Conservation (phyloP, 768 basidiomycete genomes). For the Pulveroboletus ravenelii region DNA sequence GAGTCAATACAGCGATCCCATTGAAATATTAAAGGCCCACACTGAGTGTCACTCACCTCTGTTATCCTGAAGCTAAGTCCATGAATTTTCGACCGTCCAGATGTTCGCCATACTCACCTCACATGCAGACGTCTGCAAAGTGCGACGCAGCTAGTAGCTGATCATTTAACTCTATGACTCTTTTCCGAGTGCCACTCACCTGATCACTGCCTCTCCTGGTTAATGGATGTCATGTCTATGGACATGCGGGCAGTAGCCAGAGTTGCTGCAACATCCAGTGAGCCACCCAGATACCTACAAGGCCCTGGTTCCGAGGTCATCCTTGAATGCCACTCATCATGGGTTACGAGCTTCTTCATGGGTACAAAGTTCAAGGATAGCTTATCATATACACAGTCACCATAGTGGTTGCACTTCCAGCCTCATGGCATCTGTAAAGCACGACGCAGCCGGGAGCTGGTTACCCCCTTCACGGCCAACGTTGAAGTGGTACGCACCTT, state of each 20-base stretch:
- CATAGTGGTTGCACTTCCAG: background rate
- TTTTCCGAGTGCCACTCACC: background rate
- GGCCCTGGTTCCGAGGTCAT: too few species aligned
- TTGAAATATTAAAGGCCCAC: background rate
- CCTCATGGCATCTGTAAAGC: background rate
- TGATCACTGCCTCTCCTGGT: too few species aligned
- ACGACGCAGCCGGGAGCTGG: background rate
- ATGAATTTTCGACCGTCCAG: background rate
- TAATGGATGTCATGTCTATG: too few species aligned
- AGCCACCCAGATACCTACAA: too few species aligned
- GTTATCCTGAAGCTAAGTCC: background rate
- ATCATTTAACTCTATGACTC: too few species aligned
- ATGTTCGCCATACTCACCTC: too few species aligned
- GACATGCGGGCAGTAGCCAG: too few species aligned
- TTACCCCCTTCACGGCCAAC: background rate
- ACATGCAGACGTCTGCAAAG: background rate
- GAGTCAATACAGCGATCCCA: background rate
- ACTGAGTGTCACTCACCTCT: background rate
- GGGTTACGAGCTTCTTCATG: background rate
- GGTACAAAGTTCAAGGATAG: background rate
- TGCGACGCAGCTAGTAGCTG: background rate
- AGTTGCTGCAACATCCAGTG: too few species aligned
- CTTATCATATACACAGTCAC: background rate
- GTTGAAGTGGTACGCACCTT: background rate
- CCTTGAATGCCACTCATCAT: background rate